Base-by-base conservation (phyloP, 179 eudicot species). In the Amaranthus tricolor region DNA sequence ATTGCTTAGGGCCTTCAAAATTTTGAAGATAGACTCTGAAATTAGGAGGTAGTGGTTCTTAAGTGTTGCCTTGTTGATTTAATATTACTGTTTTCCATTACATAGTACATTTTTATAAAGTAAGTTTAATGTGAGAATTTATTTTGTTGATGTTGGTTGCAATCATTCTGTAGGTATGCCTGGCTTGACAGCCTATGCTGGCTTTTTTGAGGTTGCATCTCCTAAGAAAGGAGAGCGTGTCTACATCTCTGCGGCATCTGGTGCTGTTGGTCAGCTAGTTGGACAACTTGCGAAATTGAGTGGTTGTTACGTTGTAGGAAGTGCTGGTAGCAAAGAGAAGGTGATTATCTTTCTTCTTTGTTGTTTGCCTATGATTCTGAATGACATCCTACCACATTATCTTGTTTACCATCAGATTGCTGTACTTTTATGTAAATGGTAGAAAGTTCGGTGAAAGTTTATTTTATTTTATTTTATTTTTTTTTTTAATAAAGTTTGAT, bases 301-400 rank as follows among this genome's bases (percentile, higher is more conserved):
- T 48, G 92, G 95, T 50, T 90, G 95, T 62, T 83, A 85, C 77
- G 95, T 90, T 74, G 92, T 90, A 56, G 95, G 92, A 70, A 88
- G 92, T 80, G 92, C 88, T 6, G 92, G 95, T 45, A 84, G 76
- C 76, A 81, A 88, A 76, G 87, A 85, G 54, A 89, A 89, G 88
- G 94, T 86, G 53, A 31, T 40, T 19, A 20, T 44, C 2, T 57
- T 45, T 1, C 11, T 66, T 61, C 65, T 44, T 40, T 57, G 8
- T 31, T 71, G 12, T 51, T 14, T 43, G 9, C 8, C 4, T 66
- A n/a, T 62, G 20, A 48, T 8, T 47, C 21, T 64, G n/a, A 52
- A 11, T 17, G n/a, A 31, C 49, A 19, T 44, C 10, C 11, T 61
- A 10, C 44, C 31, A 16, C 31, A 20, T 24, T 16, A 20, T 21